A percentile compares a stretch with the other conserved stretches of the same genome.
Conservation (phyloP, 306 rosid genomes). For the Neltuma alba region DNA sequence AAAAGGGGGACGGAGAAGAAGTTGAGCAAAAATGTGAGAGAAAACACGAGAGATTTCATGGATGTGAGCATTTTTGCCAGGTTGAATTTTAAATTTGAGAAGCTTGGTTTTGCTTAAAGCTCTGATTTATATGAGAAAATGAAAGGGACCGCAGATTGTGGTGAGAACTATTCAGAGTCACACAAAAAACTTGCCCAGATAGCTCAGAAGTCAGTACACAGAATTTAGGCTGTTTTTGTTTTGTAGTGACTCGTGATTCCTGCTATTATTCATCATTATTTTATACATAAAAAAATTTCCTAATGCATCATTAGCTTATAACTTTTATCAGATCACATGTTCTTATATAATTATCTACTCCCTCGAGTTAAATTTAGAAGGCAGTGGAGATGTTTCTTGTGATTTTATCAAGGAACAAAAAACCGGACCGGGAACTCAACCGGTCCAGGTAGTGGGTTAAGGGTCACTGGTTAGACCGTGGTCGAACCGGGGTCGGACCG, state of each 20-base stretch:
- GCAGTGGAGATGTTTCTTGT: too few species aligned
- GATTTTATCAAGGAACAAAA: too few species aligned
- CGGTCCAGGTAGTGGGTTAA: too few species aligned
- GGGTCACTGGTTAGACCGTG: too few species aligned
- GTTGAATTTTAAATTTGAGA: neutral
- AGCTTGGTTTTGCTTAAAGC: slow-evolving; percentile 13
- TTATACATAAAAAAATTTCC: neutral
- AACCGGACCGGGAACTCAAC: too few species aligned
- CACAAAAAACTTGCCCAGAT: neutral
- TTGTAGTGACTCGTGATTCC: slow-evolving; percentile 31
- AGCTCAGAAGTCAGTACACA: neutral
- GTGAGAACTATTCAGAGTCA: neutral
- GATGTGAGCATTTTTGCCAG: slow-evolving; percentile 31
- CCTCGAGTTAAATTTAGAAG: too few species aligned
- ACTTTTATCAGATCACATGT: too few species aligned
- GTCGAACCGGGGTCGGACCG: too few species aligned
- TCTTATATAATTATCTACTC: too few species aligned
- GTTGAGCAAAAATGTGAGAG: slow-evolving; percentile 1
- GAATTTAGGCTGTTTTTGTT: slow-evolving; percentile 1
- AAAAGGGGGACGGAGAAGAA: slow-evolving; percentile 6
- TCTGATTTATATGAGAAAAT: slow-evolving; percentile 11
- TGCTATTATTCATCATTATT: neutral
- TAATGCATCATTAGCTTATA: neutral
- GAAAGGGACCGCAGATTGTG: neutral
- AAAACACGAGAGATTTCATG: slow-evolving; percentile 28